Evolutionary conservation across 805 yeast species (phyloP).

Genomic region (Kazachstania kunashirensis): DNA sequence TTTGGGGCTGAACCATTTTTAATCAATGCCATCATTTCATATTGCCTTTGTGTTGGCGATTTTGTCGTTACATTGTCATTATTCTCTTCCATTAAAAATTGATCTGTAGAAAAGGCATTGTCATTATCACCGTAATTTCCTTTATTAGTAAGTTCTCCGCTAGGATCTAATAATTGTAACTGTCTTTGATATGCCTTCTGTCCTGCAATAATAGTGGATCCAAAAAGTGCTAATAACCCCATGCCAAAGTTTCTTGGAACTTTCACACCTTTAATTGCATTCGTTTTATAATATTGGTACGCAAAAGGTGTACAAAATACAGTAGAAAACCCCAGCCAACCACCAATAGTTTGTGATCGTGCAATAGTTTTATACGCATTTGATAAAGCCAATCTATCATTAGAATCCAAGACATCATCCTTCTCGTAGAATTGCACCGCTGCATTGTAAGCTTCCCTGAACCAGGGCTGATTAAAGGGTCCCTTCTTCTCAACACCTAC

Average conservation of each 20-base stretch:
- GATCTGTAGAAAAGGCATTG: not conserved
- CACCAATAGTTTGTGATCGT: constrained; percentile 28
- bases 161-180: constrained; percentile 18
- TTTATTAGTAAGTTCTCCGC: constrained; percentile 17
- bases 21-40: constrained; percentile 28
- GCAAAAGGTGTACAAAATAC: constrained; percentile 38
- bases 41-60: constrained; percentile 20
- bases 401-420: constrained; percentile 35
- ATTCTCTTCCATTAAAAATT: not conserved
- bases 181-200: constrained; percentile 27
- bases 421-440: constrained; percentile 42
- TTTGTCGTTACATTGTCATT: constrained; percentile 2
- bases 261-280: constrained; percentile 30
- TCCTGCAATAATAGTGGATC: constrained; percentile 28
- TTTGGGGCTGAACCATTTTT: constrained; percentile 29
- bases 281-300: constrained; percentile 28
- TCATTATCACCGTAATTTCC: constrained; percentile 11
- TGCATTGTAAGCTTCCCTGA: constrained; percentile 32
- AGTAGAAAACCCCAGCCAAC: constrained; percentile 35
- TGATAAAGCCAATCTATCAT: constrained; percentile 36
- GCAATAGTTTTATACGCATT: constrained; percentile 32
- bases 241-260: constrained; percentile 35
- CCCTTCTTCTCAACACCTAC: not conserved
- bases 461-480: constrained; percentile 21
- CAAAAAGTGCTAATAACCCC: constrained; percentile 34